Conservation (phyloP, 2,329 filamentous ascomycete genomes). For the Penicillium hesseltinei region DNA sequence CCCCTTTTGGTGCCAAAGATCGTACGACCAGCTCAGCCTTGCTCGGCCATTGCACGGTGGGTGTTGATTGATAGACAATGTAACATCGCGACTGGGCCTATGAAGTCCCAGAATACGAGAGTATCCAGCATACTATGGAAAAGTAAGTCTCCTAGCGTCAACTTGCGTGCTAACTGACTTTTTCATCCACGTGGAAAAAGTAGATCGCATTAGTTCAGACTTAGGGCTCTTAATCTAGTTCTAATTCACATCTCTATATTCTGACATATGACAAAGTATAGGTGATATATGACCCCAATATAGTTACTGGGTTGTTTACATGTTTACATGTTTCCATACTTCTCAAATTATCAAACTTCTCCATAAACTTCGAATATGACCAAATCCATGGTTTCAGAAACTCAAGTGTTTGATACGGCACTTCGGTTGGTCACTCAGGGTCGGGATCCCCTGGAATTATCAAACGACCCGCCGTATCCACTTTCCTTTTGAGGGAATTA, state of each 20-base stretch:
- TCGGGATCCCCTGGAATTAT: not conserved
- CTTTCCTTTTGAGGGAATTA: slow-evolving; percentile 1
- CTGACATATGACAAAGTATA: not conserved
- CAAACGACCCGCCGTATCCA: slow-evolving; percentile 14
- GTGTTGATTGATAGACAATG: not conserved
- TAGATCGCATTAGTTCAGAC: not conserved
- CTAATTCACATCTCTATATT: not conserved
- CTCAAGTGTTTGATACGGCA: not conserved
- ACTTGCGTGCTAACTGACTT: not conserved
- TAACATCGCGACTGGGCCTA: not conserved
- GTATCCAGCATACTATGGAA: not conserved
- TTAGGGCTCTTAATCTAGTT: not conserved
- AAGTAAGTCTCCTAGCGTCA: not conserved
- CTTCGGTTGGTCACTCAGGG: slow-evolving; percentile 4
- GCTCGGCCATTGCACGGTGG: not conserved
- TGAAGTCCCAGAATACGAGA: not conserved
- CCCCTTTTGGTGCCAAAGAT: not conserved
- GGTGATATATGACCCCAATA: no score
- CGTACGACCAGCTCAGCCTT: not conserved
- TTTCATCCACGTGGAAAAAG: not conserved
- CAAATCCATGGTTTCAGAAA: no score
- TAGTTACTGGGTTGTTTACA: no score
- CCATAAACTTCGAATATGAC: not conserved
- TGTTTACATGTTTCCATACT: no score
- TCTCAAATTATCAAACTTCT: not conserved